Evolutionary conservation across 169 alveolate species (phyloP).

Genomic region (Perkinsus olseni): DNA sequence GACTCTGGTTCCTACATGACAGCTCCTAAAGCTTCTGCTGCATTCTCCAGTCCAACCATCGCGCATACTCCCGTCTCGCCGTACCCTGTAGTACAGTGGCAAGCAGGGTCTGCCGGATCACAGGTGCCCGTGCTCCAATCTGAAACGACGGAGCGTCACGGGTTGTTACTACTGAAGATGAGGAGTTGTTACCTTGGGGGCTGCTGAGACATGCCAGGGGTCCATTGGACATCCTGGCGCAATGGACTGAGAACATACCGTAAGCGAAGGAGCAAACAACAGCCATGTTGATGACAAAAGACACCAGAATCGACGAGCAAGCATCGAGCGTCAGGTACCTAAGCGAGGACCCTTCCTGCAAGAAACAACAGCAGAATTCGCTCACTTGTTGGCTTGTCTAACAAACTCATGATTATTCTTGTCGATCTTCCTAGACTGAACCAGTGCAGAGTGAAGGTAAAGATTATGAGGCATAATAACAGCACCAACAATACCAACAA

Average conservation of each 20-base stretch:
- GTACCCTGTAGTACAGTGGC: background rate
- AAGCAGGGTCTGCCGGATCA: background rate
- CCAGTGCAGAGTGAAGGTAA: constrained; percentile 50
- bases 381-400: constrained; percentile 2
- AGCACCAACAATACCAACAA: constrained; percentile 46
- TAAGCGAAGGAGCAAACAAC: background rate
- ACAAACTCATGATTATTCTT: background rate
- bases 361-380: too few species aligned
- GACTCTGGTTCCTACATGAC: background rate
- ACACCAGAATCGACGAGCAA: background rate
- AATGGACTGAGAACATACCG: background rate
- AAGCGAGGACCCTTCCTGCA: too few species aligned
- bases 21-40: background rate
- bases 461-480: constrained; percentile 60
- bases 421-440: constrained; percentile 36
- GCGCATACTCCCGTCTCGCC: background rate
- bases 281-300: background rate
- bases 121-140: background rate
- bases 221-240: background rate
- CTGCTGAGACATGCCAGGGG: background rate
- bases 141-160: background rate
- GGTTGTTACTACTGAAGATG: too few species aligned
- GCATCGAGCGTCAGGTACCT: background rate
- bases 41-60: background rate
- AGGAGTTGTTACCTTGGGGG: background rate